Percentiles rank a stretch among this genome's conserved stretches.
phyloP scores from a whole-genome alignment of 805 yeast species.

The Ogataea dorogensis region DNA sequence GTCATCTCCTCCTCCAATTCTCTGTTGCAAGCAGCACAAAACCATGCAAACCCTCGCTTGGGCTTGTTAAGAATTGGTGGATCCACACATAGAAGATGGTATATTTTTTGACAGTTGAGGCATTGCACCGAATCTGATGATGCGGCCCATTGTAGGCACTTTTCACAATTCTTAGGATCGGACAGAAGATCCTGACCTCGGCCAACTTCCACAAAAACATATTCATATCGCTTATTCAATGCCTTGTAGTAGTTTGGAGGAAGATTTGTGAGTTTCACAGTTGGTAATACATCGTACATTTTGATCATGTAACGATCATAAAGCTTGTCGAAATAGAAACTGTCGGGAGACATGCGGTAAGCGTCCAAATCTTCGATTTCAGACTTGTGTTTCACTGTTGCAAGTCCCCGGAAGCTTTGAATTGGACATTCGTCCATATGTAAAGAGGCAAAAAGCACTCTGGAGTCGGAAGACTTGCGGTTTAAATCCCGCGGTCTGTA shows the following conservation, averaged over 20 bases:
- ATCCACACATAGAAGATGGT: conserved; percentile 80
- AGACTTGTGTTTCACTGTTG: conserved; percentile 63
- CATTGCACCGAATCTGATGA: conserved; percentile 72
- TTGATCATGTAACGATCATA: conserved; percentile 84
- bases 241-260: conserved; percentile 63
- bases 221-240: conserved; percentile 64
- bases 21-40: conserved; percentile 77
- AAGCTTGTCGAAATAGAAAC: conserved; percentile 80
- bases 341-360: conserved; percentile 58
- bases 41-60: conserved; percentile 86
- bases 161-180: conserved; percentile 66
- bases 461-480: conserved; percentile 62
- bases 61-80: conserved; percentile 83
- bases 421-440: conserved; percentile 84
- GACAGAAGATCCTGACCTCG: conserved; percentile 60
- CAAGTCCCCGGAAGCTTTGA: conserved; percentile 69
- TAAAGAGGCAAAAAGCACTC: conserved; percentile 79
- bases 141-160: conserved; percentile 85
- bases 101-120: conserved; percentile 67
- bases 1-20: conserved; percentile 46
- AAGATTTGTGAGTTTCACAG: conserved; percentile 53
- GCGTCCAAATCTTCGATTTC: conserved; percentile 60
- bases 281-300: conserved; percentile 75
- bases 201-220: conserved; percentile 70
- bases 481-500: conserved; percentile 85